A percentile compares a stretch with the other conserved stretches of the same genome.
Evolutionary conservation across 306 rosid genomes (phyloP).

Genomic region (Lupinus albus): DNA sequence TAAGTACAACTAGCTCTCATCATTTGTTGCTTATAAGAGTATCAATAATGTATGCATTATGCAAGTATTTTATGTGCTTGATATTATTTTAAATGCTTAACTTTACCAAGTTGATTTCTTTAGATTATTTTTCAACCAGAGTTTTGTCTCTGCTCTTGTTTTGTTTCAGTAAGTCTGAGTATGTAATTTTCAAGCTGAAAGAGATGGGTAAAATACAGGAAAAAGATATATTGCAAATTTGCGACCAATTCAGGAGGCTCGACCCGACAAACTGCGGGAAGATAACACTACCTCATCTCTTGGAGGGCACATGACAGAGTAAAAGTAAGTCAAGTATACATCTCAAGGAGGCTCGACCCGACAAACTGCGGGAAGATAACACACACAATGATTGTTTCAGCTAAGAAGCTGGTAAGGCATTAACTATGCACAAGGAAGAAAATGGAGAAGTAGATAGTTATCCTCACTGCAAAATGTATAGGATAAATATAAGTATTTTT

Average conservation of each 20-base stretch:
- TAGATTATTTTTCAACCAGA: constrained; percentile 28
- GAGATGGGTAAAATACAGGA: constrained; percentile 87
- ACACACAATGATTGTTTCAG: too few relatives aligned
- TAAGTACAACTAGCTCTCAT: constrained; percentile 18
- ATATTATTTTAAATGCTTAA: constrained; percentile 12
- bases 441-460: constrained; percentile 2
- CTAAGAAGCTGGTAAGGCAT: not conserved
- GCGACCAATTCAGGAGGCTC: constrained; percentile 68
- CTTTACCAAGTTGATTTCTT: not conserved
- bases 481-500: not conserved
- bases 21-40: not conserved
- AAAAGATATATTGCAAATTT: constrained; percentile 65
- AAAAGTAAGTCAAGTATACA: not conserved
- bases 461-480: constrained; percentile 31
- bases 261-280: constrained; percentile 74
- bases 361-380: too few relatives aligned
- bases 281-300: constrained; percentile 72
- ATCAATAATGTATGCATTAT: constrained; percentile 36
- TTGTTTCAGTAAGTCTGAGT: constrained; percentile 74
- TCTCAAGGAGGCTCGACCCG: too few relatives aligned
- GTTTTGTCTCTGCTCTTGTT: not conserved
- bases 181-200: constrained; percentile 77
- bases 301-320: constrained; percentile 44
- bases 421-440: constrained; percentile 9
- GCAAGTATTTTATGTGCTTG: constrained; percentile 11